These are phyloP conservation scores for Russula brevipes DNA, from an alignment of 768 basidiomycete species.

Conservation along the genomic window DNA sequence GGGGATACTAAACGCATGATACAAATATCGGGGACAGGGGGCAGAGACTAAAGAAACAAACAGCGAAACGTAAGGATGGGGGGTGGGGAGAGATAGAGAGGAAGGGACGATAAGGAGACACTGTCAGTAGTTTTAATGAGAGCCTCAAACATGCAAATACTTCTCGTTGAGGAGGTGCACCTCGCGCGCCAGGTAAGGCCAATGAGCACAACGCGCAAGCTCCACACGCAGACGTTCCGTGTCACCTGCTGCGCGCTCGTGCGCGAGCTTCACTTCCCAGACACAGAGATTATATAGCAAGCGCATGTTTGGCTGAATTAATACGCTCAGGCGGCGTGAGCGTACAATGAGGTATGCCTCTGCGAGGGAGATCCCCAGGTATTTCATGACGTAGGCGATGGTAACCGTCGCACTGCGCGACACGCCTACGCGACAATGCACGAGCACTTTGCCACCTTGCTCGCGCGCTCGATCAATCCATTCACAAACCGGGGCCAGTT, in stretches of 20 bases:
- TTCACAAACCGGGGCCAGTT: slow-evolving; percentile 80
- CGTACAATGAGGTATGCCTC: slow-evolving; percentile 93
- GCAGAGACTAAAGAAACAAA: slow-evolving; percentile 5
- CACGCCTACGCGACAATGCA: slow-evolving; percentile 99
- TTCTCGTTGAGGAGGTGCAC: slow-evolving; percentile 85
- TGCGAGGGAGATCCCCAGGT: slow-evolving; percentile 76
- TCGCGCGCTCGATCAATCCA: slow-evolving; percentile 87
- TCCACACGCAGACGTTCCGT: slow-evolving; percentile 49
- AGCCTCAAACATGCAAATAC: slow-evolving; percentile 43
- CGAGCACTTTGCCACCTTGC: slow-evolving; percentile 84
- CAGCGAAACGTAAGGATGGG: slow-evolving; percentile 4
- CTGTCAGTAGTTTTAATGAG: neutral
- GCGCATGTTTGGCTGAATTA: slow-evolving; percentile 96
- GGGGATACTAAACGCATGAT: slow-evolving; percentile 21
- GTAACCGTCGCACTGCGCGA: slow-evolving; percentile 90
- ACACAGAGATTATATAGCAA: slow-evolving; percentile 90
- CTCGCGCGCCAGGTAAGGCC: slow-evolving; percentile 82
- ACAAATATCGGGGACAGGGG: slow-evolving; percentile 18
- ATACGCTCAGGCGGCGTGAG: slow-evolving; percentile 79
- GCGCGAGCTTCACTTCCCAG: slow-evolving; percentile 93
- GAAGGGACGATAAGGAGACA: neutral
- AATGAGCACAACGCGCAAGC: slow-evolving; percentile 64
- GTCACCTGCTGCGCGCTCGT: slow-evolving; percentile 55
- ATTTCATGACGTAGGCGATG: slow-evolving; percentile 98
- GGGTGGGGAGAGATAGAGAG: neutral